Conservation (phyloP, 257 asterid species). For the Rehmannia glutinosa region DNA sequence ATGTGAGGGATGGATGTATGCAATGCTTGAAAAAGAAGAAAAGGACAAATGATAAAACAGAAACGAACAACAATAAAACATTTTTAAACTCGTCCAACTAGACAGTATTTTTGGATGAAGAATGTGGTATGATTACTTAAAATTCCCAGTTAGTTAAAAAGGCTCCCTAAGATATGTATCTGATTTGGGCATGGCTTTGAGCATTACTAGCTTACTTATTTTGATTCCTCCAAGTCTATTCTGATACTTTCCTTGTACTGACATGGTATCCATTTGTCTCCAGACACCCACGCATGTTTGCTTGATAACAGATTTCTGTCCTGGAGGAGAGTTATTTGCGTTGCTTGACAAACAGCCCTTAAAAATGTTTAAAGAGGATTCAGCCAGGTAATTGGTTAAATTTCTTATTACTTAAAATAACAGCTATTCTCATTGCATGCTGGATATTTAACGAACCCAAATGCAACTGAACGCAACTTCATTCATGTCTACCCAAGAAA, state of each 20-base stretch:
- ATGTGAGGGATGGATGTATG: too few species aligned
- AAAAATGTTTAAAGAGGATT: slow-evolving; percentile 89
- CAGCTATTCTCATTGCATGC: slow-evolving; percentile 1
- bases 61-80: too few species aligned
- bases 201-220: neutral
- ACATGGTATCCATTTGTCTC: slow-evolving; percentile 26
- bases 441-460: neutral
- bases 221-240: neutral
- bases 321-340: slow-evolving; percentile 95
- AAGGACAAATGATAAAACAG: too few species aligned
- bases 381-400: slow-evolving; percentile 70
- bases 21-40: too few species aligned
- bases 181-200: neutral
- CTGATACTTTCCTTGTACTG: slow-evolving; percentile 16
- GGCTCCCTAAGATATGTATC: too few species aligned
- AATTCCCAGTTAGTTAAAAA: too few species aligned
- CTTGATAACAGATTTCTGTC: slow-evolving; percentile 93
- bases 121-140: too few species aligned
- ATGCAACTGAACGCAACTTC: slow-evolving; percentile 1
- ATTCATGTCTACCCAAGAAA: neutral
- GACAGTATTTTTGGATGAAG: too few species aligned
- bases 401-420: neutral
- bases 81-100: too few species aligned
- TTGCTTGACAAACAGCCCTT: slow-evolving; percentile 95
- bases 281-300: slow-evolving; percentile 98